A percentile compares a stretch with the other conserved stretches of the same genome.
phyloP scores from a whole-genome alignment of 169 alveolate genomes.

The Condylostoma magnum region DNA sequence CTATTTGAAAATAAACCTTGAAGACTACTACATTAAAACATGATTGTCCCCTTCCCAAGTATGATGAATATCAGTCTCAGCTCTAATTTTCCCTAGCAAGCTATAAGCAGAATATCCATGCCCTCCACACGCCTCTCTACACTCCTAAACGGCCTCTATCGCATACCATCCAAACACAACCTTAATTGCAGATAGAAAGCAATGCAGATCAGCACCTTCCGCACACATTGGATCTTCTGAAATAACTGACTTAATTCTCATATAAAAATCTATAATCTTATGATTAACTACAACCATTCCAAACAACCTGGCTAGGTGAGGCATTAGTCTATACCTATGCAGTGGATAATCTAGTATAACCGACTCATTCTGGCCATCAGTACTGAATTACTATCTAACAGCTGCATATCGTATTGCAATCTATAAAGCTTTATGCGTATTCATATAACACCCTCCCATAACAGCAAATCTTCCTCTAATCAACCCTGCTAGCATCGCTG shows the following conservation, averaged over 20 bases:
- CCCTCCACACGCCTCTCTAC: constrained; percentile 55
- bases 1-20: constrained; percentile 11
- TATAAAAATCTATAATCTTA: background rate
- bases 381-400: background rate
- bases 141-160: background rate
- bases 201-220: constrained; percentile 12
- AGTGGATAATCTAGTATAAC: constrained; percentile 18
- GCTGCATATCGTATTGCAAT: constrained; percentile 8
- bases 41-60: constrained; percentile 63
- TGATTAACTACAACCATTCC: background rate
- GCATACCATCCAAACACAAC: constrained; percentile 22
- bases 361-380: constrained; percentile 1
- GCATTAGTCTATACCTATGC: constrained; percentile 3
- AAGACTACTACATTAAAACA: constrained; percentile 42
- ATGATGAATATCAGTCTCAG: constrained; percentile 5
- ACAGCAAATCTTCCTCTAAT: constrained; percentile 31
- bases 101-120: constrained; percentile 42
- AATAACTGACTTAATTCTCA: background rate
- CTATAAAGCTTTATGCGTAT: background rate
- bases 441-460: background rate
- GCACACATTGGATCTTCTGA: constrained; percentile 17
- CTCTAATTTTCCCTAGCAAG: background rate
- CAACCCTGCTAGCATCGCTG: constrained; percentile 37
- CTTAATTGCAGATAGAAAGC: constrained; percentile 12
- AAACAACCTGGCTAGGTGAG: background rate